Base-by-base conservation (phyloP, 805 yeast genomes). In the Blastobotrys robertii region DNA sequence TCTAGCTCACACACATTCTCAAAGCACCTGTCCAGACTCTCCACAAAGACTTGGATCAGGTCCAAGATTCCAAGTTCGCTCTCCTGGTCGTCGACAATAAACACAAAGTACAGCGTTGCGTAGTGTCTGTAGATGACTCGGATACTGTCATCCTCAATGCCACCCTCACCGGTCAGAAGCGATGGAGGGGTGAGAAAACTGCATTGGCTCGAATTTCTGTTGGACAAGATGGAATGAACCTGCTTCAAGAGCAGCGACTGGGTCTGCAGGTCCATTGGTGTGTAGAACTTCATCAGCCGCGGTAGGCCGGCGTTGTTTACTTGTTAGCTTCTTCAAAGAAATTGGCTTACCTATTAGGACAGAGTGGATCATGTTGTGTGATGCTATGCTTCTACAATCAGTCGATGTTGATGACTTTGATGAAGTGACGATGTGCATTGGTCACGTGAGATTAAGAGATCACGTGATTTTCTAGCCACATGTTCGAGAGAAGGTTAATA, bases 1-100 rank as follows among this genome's bases (percentile, higher is more conserved):
- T 92, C 98, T 52, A 92, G 70, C 59, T 92, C 98, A 61, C 96
- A 88, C 5, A 92, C 98, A 56, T 87, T 88, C 48, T 79, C 80
- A 64, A 92, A 92, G 62, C 98, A 92, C 45, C 82, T 77, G 59
- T 92, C 95, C 50, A 92, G 70, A 42, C 94, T 83, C 61, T 92
- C 97, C 2, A 92, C 98, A 69, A 92, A 90, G 35, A 92, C 97
- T 60, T 92, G 98, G 44, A 92, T 90, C 57, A 92, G 66, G 22
- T 92, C 98, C 37, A 92, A 64, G 38, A 90, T 90, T 1, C 97
- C 97, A 34, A 92, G 70, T 62, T 92, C 97, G 25, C 88, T 78
- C 62, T 92, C 98, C 59, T 88, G 97, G 49, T 84, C 92, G 63
- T 92, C 98, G 9, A 90, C 97, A 34, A 92, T 79, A 57, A 92